Evolutionary conservation across 768 basidiomycete species (phyloP).

Genomic region (Pilatotrama ljubarskyi): DNA sequence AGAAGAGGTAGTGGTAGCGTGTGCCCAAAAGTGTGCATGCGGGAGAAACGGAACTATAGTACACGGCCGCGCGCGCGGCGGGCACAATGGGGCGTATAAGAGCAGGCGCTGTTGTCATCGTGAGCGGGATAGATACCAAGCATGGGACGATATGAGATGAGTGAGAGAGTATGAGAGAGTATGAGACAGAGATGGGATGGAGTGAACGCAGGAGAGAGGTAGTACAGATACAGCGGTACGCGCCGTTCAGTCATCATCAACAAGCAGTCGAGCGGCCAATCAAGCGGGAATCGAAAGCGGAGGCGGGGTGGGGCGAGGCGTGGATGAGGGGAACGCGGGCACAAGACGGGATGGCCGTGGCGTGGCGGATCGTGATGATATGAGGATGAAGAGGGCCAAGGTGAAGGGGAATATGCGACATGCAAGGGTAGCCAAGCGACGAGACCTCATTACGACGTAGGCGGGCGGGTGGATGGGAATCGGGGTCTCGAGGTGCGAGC

Average conservation of each 20-base stretch:
- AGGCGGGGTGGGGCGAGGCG: background rate
- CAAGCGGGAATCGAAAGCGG: background rate
- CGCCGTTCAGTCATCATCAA: background rate
- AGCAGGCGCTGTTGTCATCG: background rate
- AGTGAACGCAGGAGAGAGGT: background rate
- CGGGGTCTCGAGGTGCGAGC: background rate
- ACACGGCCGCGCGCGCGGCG: background rate
- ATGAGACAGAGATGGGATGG: conserved; percentile 3
- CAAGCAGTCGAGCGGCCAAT: background rate
- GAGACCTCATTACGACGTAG: conserved; percentile 6
- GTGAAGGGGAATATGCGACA: conserved; percentile 12
- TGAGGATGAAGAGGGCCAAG: background rate
- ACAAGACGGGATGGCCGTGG: background rate
- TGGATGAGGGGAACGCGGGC: background rate
- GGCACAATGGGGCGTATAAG: too few relatives aligned
- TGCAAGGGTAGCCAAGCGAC: conserved; percentile 16
- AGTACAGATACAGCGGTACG: conserved; percentile 16
- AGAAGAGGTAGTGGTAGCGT: too few relatives aligned
- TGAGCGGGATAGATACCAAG: background rate
- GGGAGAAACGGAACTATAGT: conserved; percentile 2
- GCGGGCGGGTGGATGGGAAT: background rate
- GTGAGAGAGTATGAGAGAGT: background rate
- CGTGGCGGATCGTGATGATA: background rate
- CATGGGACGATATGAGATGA: background rate
- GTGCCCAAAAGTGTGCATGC: background rate